Base-by-base conservation (phyloP, 495 filamentous ascomycete genomes). In the Parathielavia appendiculata region DNA sequence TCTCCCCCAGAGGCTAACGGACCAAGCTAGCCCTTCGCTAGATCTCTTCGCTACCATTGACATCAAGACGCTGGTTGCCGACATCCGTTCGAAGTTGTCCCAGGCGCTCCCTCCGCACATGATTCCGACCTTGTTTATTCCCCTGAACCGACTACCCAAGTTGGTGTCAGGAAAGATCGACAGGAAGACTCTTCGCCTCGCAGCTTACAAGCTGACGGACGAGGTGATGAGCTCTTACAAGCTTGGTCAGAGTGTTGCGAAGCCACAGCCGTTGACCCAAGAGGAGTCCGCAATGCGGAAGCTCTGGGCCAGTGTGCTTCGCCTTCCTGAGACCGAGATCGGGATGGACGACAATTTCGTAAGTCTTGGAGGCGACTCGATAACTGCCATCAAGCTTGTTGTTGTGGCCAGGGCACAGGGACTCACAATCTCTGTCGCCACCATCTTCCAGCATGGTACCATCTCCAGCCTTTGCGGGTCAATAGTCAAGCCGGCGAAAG, bases 341-440 rank as follows among this genome's bases (percentile, higher is more conserved):
- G 71, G 74, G 1, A 51, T 79, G 32, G 67, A 81, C 26, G 76
- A 83, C 56, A 80, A 74, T 56, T 88, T 89, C 64, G 71, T 88
- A 56, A 75, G 70, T 10, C 70, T 87, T 9, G 85, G 86, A 14
- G 86, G 85, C 35, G 86, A 88, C 60, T 87, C 85, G 0, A 83
- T 89, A 51, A 78, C 80, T 16, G 83, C 84, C 0, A 87, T 89
- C 75, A 81, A 80, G 63, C 70, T 87, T 46, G 84, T 84, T 19
- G 76, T 81, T 13, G 75, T 75, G 51, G 78, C 79, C 40, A 79
- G 71, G 44, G 57, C 50, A 11, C 72, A 77, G 19, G 78, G 77
- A 1, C 41, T 84, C 22, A 69, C 72, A 32, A 63, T 87, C 43
- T 81, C 79, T 1, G 82, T 85, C 12, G 76, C 77, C 1, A 61